Evolutionary conservation across 176 grass and related monocot species (phyloP), one percentile per base, ranked within the genome.

Genomic region (Musa beccarii): DNA sequence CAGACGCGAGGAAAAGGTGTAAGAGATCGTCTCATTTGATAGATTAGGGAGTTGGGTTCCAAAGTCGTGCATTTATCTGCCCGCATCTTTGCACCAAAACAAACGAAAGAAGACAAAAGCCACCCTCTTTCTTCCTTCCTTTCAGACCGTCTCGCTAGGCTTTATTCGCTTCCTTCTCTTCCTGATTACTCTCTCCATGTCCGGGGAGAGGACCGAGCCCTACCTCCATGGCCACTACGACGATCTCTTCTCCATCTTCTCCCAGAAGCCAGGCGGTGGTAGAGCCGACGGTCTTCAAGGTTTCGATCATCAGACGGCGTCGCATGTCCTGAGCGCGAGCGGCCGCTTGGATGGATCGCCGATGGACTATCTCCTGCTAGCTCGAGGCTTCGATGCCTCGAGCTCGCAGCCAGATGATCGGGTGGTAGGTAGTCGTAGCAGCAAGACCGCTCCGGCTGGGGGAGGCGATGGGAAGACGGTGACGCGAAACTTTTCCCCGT

Each of bases 401-500:
- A 8, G 4, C 29, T 68, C 25, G 21, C 21, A 23, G 67, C 67
- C 67, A 8, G 67, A 69, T 28, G 13, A 17, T 19, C 2, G 10
- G 1, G 2, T 66, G 16, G 2, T n/a, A 2, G 49, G 10, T 2
- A 17, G 15, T 51, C 17, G 28, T 23, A 15, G 22, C 2, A 17
- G 10, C 2, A 52, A 9, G 16, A 52, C 1, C 10, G 61, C 11
- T 59, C 54, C 16, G 2, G 43, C 34, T 11, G 21, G 23, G 19
- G 16, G 19, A 11, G 49, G 68, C 1, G 34, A 19, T 11, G 68
- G 34, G 8, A 10, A 3, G 54, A 28, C 61, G 51, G 20, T 80
- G 23, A 96, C 90, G 25, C 88, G 90, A 10, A 94, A 94, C 87
- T 99, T 91, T 4, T 99, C 90, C 1, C 80, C 94, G 86, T 91